Evolutionary conservation across 495 filamentous ascomycete genomes (phyloP).

Genomic region (Aspergillus funiculosus): DNA sequence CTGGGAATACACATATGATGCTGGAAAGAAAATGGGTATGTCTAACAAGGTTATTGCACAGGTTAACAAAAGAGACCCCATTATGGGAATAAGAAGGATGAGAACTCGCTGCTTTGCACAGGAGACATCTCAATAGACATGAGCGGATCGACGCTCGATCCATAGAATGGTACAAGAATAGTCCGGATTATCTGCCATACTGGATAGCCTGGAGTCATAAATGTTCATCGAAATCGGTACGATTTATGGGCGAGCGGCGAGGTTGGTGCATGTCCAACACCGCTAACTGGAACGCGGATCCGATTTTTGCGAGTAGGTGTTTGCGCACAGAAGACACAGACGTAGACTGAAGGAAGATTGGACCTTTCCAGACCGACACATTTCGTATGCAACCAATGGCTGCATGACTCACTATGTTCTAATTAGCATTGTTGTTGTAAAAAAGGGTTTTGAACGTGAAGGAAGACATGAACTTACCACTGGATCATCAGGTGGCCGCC

Average conservation of each 20-base stretch:
- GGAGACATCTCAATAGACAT: too few species aligned
- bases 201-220: background rate
- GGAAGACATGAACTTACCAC: constrained; percentile 52
- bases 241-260: constrained; percentile 68
- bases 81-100: constrained; percentile 4
- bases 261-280: constrained; percentile 37
- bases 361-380: constrained; percentile 65
- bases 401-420: constrained; percentile 68
- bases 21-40: constrained; percentile 20
- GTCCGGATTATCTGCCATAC: background rate
- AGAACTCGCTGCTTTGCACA: background rate
- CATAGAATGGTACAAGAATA: constrained; percentile 6
- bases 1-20: constrained; percentile 8
- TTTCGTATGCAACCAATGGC: constrained; percentile 74
- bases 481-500: constrained; percentile 73
- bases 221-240: constrained; percentile 38
- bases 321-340: constrained; percentile 74
- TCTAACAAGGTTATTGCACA: constrained; percentile 18
- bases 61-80: constrained; percentile 20
- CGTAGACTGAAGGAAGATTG: constrained; percentile 66
- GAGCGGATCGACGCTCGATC: background rate
- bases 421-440: background rate
- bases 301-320: constrained; percentile 65
- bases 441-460: background rate
- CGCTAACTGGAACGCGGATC: constrained; percentile 49